These are phyloP conservation scores for Panicum hallii DNA, from an alignment of 202 grass and related monocot genomes.

Conservation along the genomic window DNA sequence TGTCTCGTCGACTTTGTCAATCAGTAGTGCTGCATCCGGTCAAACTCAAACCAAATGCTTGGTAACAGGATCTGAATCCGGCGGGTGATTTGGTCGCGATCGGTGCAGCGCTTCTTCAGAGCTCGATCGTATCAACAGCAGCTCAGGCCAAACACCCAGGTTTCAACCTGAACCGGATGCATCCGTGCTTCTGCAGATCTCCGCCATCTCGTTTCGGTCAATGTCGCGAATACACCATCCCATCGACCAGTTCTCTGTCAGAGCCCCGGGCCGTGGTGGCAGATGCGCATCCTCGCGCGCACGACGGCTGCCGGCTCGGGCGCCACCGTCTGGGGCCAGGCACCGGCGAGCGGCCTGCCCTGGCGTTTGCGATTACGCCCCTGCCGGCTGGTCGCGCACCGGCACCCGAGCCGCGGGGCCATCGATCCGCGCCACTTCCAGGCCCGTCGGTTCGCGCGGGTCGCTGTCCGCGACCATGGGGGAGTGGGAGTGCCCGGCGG, in stretches of 20 bases:
- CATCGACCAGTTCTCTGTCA: neutral
- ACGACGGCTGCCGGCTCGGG: constrained; percentile 14
- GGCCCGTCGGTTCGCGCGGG: neutral
- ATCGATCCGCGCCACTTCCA: neutral
- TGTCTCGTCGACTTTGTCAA: neutral
- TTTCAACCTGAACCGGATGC: neutral
- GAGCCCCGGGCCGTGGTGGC: neutral
- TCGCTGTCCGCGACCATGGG: constrained; percentile 15
- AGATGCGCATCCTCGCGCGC: neutral
- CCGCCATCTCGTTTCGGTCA: neutral
- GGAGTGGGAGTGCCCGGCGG: constrained; percentile 9
- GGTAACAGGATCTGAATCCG: neutral
- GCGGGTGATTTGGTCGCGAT: neutral
- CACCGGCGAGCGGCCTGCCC: neutral
- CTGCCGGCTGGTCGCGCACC: constrained; percentile 39
- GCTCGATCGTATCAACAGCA: neutral
- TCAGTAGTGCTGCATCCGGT: neutral
- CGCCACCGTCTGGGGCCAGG: neutral
- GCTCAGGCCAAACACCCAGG: neutral
- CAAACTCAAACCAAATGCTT: neutral
- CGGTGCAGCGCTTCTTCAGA: neutral
- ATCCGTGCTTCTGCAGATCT: neutral
- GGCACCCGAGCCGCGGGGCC: neutral
- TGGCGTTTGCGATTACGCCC: neutral
- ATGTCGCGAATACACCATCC: neutral